Evolutionary conservation across 805 yeast genomes (phyloP), one percentile per base, ranked within the genome.

Genomic region (Wickerhamiella siamensis): DNA sequence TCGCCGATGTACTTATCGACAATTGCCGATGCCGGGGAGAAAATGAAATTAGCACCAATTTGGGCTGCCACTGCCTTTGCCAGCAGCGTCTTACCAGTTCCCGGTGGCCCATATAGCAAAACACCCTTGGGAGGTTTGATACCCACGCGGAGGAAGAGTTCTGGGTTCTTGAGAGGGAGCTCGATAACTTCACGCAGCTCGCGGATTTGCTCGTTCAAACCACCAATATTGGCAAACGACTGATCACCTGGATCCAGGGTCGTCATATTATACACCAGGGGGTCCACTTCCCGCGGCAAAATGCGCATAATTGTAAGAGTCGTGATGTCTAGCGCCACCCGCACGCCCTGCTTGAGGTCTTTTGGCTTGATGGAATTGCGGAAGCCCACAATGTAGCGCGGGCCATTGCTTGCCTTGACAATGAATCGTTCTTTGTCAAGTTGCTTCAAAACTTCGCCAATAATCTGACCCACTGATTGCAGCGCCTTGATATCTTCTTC

Each of bases 91-190:
- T 88, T 88, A 58, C 98, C 97, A 0, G 98, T 91, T 55, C 98
- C 98, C 19, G 98, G 98, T 5, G 98, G 98, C 5, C 98, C 98
- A 58, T 91, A 91, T 40, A 91, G 70, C 47, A 91, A 67, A 21
- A 88, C 97, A 61, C 97, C 98, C 63, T 91, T 91, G 44, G 98
- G 98, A n/a, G 96, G 94, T 59, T 86, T 86, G 62, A 91, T 91
- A 38, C 98, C 98, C 27, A 91, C 95, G 60, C 98, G 77, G 47
- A 82, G 69, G 62, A 91, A 91, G 53, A 91, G 71, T 64, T 91
- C 98, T 2, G 98, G 98, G 61, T 91, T 91, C 63, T 91, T 91
- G 57, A 91, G 72, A 2, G 98, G 98, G 55, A 91, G 69, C 64
- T 91, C 98, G 59, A 91, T 91, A 43, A 91, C 98, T 66, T 91